phyloP scores from a whole-genome alignment of 2,329 filamentous ascomycete genomes.

The Leptographium flavum region DNA sequence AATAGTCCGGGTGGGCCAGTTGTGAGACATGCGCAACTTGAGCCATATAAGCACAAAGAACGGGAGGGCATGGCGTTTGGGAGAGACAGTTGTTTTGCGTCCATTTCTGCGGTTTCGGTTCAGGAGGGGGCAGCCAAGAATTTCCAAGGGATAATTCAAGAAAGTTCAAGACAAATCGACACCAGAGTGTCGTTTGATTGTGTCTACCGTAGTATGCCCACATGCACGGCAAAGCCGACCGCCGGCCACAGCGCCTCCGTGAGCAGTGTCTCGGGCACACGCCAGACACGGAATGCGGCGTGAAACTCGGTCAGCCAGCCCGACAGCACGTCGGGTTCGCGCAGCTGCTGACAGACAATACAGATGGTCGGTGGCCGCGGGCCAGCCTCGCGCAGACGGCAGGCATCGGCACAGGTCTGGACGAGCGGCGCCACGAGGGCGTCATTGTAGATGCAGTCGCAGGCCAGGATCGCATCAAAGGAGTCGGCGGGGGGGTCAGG shows the following conservation, averaged over 20 bases:
- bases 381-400: constrained; percentile 34
- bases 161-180: not conserved
- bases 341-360: constrained; percentile 77
- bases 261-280: constrained; percentile 51
- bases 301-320: constrained; percentile 61
- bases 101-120: too few relatives aligned
- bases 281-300: constrained; percentile 57
- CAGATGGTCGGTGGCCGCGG: constrained; percentile 46
- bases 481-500: constrained; percentile 18
- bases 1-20: constrained; percentile 30
- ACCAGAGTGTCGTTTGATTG: not conserved
- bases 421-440: constrained; percentile 69
- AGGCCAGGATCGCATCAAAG: constrained; percentile 67
- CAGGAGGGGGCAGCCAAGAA: too few relatives aligned
- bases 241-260: constrained; percentile 42
- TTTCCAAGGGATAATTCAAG: too few relatives aligned
- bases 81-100: too few relatives aligned
- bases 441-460: constrained; percentile 94
- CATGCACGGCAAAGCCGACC: constrained; percentile 70
- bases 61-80: too few relatives aligned
- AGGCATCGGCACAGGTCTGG: constrained; percentile 65
- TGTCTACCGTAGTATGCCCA: constrained; percentile 44
- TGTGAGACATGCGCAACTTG: constrained; percentile 21
- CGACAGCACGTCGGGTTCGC: constrained; percentile 74
- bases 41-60: too few relatives aligned